Evolutionary conservation across 768 basidiomycete species (phyloP).

Genomic region (Glaciozyma martinii): DNA sequence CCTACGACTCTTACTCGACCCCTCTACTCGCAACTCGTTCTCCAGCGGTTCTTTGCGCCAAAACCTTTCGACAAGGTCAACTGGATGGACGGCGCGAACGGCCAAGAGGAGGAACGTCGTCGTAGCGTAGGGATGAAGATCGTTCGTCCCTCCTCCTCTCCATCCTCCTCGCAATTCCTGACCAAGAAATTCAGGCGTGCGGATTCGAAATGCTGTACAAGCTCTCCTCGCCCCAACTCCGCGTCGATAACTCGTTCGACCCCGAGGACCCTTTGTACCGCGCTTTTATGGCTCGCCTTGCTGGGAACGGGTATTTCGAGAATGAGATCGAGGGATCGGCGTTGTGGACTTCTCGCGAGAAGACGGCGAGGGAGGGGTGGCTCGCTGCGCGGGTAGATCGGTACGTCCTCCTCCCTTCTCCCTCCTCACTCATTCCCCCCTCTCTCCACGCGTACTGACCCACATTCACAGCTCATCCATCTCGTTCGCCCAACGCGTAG

Average conservation of each 20-base stretch:
- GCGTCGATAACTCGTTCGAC: constrained; percentile 1
- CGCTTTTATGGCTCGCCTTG: neutral
- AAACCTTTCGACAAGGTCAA: constrained; percentile 60
- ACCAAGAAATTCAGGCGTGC: constrained; percentile 52
- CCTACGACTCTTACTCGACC: constrained; percentile 60
- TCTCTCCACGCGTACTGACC: neutral
- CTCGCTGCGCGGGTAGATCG: constrained; percentile 54
- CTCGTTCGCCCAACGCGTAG: constrained; percentile 68
- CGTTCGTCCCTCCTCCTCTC: constrained; percentile 42
- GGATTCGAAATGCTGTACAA: constrained; percentile 96
- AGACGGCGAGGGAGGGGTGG: constrained; percentile 60
- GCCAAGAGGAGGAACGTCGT: constrained; percentile 61
- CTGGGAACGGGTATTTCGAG: constrained; percentile 62
- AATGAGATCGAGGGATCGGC: constrained; percentile 67
- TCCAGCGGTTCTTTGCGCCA: constrained; percentile 86
- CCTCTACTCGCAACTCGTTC: constrained; percentile 83
- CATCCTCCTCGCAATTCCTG: neutral
- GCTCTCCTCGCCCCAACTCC: constrained; percentile 51
- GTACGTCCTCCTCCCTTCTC: neutral
- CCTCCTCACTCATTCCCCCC: neutral
- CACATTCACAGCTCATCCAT: neutral
- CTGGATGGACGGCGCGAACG: constrained; percentile 36
- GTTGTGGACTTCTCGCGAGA: constrained; percentile 64
- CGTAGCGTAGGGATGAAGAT: constrained; percentile 88
- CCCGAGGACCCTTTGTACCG: constrained; percentile 32